These are phyloP conservation scores for Thelonectria rubi DNA, from an alignment of 2,329 filamentous ascomycete genomes.

Conservation along the genomic window DNA sequence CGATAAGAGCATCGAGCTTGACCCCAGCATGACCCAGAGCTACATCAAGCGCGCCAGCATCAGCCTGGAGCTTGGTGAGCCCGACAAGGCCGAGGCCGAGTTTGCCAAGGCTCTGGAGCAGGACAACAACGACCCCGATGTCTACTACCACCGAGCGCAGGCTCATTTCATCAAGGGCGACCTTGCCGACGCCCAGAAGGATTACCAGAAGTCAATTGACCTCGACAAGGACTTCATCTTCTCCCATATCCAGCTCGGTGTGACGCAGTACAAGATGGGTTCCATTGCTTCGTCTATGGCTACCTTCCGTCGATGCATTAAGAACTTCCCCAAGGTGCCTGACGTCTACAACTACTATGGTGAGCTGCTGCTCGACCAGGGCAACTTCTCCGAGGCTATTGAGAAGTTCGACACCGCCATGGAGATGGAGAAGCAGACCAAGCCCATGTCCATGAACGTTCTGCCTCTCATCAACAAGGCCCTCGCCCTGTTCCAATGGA, in stretches of 20 bases:
- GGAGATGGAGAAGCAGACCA: conserved; percentile 95
- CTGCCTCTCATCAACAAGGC: conserved; percentile 98
- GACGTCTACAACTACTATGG: conserved; percentile 99
- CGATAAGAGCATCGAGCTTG: conserved; percentile 90
- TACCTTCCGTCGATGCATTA: conserved; percentile 95
- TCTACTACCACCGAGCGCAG: conserved; percentile 98
- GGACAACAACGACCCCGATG: conserved; percentile 90
- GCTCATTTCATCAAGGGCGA: conserved; percentile 97
- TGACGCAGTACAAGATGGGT: conserved; percentile 99
- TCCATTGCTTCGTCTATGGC: conserved; percentile 98
- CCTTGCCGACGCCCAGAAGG: conserved; percentile 91
- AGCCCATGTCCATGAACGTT: conserved; percentile 96
- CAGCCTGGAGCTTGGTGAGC: conserved; percentile 90
- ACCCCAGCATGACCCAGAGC: conserved; percentile 89
- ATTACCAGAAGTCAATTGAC: conserved; percentile 99
- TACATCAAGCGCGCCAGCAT: conserved; percentile 99
- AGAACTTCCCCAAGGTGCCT: conserved; percentile 96
- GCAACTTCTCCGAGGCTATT: conserved; percentile 93
- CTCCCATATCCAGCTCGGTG: conserved; percentile 98
- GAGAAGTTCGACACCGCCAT: conserved; percentile 99
- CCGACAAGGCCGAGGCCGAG: conserved; percentile 86
- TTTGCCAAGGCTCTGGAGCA: conserved; percentile 87
- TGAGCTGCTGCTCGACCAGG: conserved; percentile 94
- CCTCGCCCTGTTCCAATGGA: conserved; percentile 96
- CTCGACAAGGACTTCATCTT: conserved; percentile 97